Percentiles rank a stretch among this genome's conserved stretches.
Conservation (phyloP, 139 green algal species). For the Tetradesmus obliquus region DNA sequence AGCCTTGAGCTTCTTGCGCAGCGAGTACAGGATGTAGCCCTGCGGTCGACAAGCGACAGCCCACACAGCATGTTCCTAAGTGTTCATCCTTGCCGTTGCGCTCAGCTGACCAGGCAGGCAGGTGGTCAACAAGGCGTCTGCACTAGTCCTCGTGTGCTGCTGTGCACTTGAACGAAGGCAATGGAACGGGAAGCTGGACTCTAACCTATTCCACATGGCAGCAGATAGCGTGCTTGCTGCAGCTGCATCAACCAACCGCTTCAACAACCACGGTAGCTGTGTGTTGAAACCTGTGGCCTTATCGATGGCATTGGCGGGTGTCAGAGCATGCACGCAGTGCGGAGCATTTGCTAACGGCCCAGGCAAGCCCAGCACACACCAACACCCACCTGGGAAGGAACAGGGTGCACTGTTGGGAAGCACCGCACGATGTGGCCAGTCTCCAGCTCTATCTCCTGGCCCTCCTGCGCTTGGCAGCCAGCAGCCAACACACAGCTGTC, state of each 20-base stretch:
- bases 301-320: too few relatives aligned
- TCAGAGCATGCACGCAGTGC: too few relatives aligned
- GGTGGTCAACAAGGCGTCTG: neutral
- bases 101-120: neutral
- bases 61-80: neutral
- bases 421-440: conserved; percentile 63
- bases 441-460: conserved; percentile 59
- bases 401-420: conserved; percentile 79
- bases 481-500: neutral
- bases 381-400: conserved; percentile 69
- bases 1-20: conserved; percentile 78
- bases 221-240: neutral
- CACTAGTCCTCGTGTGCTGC: too few relatives aligned
- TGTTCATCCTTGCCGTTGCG: neutral
- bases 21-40: conserved; percentile 79
- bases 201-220: neutral
- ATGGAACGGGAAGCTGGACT: neutral
- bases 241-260: neutral
- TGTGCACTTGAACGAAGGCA: neutral
- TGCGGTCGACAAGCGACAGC: neutral
- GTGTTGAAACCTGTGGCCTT: too few relatives aligned
- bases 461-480: conserved; percentile 38
- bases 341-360: too few relatives aligned
- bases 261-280: too few relatives aligned
- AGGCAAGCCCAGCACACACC: neutral